Percentiles rank a stretch among this genome's conserved stretches.
phyloP scores from a whole-genome alignment of 2,329 filamentous ascomycete species.

The Phyllosticta ampelicida region DNA sequence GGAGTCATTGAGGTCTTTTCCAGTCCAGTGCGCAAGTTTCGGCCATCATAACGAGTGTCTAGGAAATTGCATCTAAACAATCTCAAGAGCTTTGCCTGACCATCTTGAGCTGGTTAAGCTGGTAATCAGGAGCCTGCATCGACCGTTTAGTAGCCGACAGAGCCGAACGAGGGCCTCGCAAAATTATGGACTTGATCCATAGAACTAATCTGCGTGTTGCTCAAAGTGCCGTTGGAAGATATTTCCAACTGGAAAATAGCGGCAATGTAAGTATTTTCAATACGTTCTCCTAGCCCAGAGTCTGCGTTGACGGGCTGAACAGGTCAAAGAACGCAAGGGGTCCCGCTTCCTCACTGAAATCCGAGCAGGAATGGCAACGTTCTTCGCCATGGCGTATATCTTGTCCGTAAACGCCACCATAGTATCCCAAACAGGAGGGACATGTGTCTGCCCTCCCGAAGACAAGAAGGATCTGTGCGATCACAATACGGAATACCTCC shows the following conservation, averaged over 20 bases:
- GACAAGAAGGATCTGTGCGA: conserved; percentile 42
- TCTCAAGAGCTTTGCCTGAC: not conserved
- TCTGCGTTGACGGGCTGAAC: conserved; percentile 12
- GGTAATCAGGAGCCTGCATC: not conserved
- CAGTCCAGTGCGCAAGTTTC: not conserved
- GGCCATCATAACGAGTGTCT: not conserved
- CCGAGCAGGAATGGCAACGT: conserved; percentile 67
- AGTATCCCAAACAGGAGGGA: conserved; percentile 60
- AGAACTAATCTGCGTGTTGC: conserved; percentile 25
- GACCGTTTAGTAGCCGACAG: not conserved
- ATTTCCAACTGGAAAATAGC: conserved; percentile 68
- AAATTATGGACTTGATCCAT: conserved; percentile 18
- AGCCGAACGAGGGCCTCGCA: not conserved
- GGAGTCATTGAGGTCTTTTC: not conserved
- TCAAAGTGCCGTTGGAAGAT: conserved; percentile 25
- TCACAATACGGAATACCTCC: conserved; percentile 47
- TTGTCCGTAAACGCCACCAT: conserved; percentile 60
- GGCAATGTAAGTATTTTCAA: conserved; percentile 55
- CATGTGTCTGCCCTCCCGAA: conserved; percentile 56
- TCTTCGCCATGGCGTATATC: conserved; percentile 44
- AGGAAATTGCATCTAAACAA: not conserved
- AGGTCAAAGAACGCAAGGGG: conserved; percentile 61
- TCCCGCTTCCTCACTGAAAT: conserved; percentile 75
- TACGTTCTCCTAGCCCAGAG: conserved; percentile 2
- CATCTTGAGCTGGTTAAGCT: not conserved